Base-by-base conservation (phyloP, 805 yeast genomes). In the Hanseniaspora singularis region DNA sequence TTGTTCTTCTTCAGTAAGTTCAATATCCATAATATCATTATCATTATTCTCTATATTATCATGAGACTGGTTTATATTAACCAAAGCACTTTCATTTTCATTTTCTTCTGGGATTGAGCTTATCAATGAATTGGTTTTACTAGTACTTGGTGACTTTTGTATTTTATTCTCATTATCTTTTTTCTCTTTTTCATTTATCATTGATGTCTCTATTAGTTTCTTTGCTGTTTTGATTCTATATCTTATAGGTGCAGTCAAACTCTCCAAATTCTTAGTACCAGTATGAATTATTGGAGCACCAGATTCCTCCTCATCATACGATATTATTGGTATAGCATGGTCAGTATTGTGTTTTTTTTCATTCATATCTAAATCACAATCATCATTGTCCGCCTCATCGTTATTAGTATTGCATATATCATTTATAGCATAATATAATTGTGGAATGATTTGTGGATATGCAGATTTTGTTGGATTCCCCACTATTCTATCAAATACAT, bases 401-500 rank as follows among this genome's bases (percentile, higher is more conserved):
- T 9, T 11, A 9, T 37, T n/a, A 24, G 4, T 26, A 26, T 38
- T 38, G 39, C 15, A 23, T 7, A 45, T 38, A 10, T 38, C 43
- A 12, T 45, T 45, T n/a, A 38, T 38, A 5, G 42, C 43, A 33
- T 45, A 38, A 34, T 45, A 38, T 14, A 38, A 32, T 12, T 38
- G 49, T 7, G 42, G 49, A n/a, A 45, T 6, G 3, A 45, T 45
- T 15, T 40, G 43, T 18, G 75, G 76, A 40, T 77, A 72, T 51
- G 54, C 40, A 2, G 52, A 42, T 3, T 49, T 18, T 41, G 55
- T 51, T 38, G 80, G 69, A 38, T 64, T 65, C 5, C 64, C 64
- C 38, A 82, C 60, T 3, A 75, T 77, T 27, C 70, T 73, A 53
- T 72, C 67, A 43, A 77, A 76, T 42, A 89, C 61, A 46, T 61